These are phyloP conservation scores for Malus hybrid DNA, from an alignment of 331 rosid species.

Conservation along the genomic window DNA sequence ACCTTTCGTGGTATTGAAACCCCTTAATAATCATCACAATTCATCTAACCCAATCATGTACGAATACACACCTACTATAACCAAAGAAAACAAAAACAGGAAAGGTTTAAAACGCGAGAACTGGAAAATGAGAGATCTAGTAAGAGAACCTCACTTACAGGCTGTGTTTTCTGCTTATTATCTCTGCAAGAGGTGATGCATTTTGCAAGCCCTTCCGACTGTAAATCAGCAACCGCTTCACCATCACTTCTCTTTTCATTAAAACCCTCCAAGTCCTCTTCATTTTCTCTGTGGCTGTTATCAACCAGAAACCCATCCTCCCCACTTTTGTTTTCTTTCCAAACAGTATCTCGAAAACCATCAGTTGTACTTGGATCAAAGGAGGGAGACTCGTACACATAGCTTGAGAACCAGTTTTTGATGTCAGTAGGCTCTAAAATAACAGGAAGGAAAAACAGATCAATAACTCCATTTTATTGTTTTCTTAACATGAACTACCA, in stretches of 20 bases:
- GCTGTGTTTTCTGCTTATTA: constrained; percentile 17
- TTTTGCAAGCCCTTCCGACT: constrained; percentile 8
- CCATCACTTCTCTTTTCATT: constrained; percentile 4
- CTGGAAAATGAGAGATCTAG: background rate
- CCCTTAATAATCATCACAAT: background rate
- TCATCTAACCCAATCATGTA: background rate
- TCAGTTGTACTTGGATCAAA: constrained; percentile 23
- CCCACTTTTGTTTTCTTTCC: constrained; percentile 14
- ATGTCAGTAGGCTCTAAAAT: constrained; percentile 65
- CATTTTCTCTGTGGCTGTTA: background rate
- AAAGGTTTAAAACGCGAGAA: background rate
- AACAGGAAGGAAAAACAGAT: constrained; percentile 3
- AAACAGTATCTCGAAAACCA: constrained; percentile 17
- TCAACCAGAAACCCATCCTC: constrained; percentile 18
- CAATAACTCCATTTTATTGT: background rate
- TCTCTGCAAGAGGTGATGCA: constrained; percentile 5
- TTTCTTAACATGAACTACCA: background rate
- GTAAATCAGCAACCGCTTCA: constrained; percentile 9
- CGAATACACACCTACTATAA: background rate
- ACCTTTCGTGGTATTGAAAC: no score
- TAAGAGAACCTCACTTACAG: constrained; percentile 25
- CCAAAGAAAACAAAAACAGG: background rate
- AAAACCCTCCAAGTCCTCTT: background rate
- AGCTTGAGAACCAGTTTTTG: constrained; percentile 75
- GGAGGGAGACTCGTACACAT: constrained; percentile 57